A percentile compares a stretch with the other conserved stretches of the same genome.
Evolutionary conservation across 2,329 filamentous ascomycete genomes (phyloP).

Genomic region (Fusarium denticulatum): DNA sequence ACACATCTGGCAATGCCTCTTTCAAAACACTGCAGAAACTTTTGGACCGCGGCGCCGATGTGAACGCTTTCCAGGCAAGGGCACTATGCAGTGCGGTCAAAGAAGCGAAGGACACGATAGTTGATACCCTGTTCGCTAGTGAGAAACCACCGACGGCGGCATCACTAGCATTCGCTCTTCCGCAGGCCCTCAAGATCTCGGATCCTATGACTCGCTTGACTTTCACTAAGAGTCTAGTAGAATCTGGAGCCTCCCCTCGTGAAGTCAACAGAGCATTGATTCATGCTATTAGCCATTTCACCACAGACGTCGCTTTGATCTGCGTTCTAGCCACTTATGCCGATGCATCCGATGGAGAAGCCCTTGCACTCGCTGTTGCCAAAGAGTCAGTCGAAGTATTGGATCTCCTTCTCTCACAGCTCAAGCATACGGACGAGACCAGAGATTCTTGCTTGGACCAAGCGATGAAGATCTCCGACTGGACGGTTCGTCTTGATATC

Average conservation of each 20-base stretch:
- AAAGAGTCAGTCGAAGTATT: constrained; percentile 58
- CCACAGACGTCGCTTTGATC: constrained; percentile 61
- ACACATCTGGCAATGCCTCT: constrained; percentile 50
- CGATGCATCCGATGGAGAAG: constrained; percentile 61
- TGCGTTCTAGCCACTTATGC: constrained; percentile 57
- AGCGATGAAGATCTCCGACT: constrained; percentile 55
- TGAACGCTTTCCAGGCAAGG: constrained; percentile 63
- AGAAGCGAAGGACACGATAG: constrained; percentile 55
- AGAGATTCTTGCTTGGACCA: constrained; percentile 56
- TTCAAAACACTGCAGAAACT: constrained; percentile 58
- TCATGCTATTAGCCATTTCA: constrained; percentile 59
- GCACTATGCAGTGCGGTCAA: constrained; percentile 62
- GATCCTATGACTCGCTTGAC: constrained; percentile 62
- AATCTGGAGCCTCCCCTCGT: constrained; percentile 57
- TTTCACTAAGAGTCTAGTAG: constrained; percentile 61
- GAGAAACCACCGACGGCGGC: constrained; percentile 50
- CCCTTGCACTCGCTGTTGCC: constrained; percentile 57
- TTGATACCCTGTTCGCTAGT: constrained; percentile 59
- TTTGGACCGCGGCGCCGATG: constrained; percentile 61
- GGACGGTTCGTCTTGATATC: constrained; percentile 53
- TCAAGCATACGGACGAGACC: constrained; percentile 49
- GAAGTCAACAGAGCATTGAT: constrained; percentile 63
- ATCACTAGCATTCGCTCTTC: constrained; percentile 61
- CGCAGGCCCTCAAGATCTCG: constrained; percentile 60
- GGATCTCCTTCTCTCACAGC: constrained; percentile 54